These are phyloP conservation scores for Zygnema cylindricum DNA, from an alignment of 139 green algal species.

Conservation along the genomic window DNA sequence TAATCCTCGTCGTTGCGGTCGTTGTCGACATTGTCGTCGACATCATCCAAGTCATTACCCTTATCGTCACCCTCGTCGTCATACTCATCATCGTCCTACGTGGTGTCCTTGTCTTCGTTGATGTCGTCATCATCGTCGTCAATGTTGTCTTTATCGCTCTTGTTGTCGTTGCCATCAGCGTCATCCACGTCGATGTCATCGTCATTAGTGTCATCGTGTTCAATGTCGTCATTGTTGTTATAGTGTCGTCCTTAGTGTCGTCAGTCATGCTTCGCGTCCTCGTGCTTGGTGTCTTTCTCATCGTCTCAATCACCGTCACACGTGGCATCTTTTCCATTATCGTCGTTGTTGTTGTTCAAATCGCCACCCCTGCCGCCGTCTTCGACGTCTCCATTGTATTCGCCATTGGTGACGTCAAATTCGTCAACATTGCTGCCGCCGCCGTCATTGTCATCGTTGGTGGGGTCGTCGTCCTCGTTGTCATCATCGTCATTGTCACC, in stretches of 20 bases:
- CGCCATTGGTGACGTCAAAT: neutral
- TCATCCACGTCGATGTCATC: constrained; percentile 17
- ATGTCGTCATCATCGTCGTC: constrained; percentile 16
- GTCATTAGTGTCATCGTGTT: constrained; percentile 8
- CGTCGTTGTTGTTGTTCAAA: neutral
- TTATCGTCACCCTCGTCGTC: constrained; percentile 14
- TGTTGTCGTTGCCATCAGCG: constrained; percentile 10
- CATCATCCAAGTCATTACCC: constrained; percentile 15
- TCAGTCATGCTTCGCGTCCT: neutral
- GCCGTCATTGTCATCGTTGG: neutral
- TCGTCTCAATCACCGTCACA: neutral
- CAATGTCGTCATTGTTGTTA: neutral
- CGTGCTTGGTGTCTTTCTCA: neutral
- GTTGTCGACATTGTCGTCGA: constrained; percentile 8
- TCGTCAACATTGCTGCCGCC: neutral
- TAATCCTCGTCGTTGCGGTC: constrained; percentile 2
- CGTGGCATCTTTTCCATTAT: neutral
- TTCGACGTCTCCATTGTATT: neutral
- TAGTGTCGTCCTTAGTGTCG: neutral
- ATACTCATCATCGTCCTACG: constrained; percentile 11
- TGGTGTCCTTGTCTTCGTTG: constrained; percentile 15
- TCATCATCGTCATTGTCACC: neutral
- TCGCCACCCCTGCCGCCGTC: neutral
- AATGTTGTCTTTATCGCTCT: constrained; percentile 20
- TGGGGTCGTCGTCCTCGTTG: neutral